Evolutionary conservation across 176 grass and related monocot species (phyloP), one percentile per base, ranked within the genome.

Genomic region (Lolium rigidum): DNA sequence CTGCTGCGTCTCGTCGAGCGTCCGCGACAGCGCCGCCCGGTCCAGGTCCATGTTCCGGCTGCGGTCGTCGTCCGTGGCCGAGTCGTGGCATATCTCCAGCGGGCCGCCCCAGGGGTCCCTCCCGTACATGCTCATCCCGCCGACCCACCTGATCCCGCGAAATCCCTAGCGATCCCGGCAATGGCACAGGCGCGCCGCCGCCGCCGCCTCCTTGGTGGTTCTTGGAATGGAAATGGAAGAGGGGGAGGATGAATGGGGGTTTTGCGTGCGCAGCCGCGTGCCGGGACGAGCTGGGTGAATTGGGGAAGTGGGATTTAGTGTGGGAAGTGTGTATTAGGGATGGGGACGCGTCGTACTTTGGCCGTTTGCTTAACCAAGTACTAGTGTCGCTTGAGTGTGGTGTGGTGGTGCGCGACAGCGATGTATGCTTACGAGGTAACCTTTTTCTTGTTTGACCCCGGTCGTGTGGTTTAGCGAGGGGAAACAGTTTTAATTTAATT

Each of bases 1-100:
- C 85, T 98, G 95, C 87, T 98, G 95, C 77, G 95, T 98, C 89
- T 98, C 93, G 70, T 98, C 93, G 10, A 98, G 87, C 85, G 89
- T 88, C 85, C 95, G 87, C 61, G 95, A 95, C 58, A 95, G 57
- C 77, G 95, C 93, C 55, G 76, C 95, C 44, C 93, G 63, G 89
- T 98, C 95, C 58, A 93, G 66, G 61, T 98, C 95, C n/a, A 98
- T 77, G 74, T 93, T 93, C 89, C 95, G 85, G 95, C 95, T 98
- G 46, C 95, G 91, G 85, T 98, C 95, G 83, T 98, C 95, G 85
- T 98, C 95, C 79, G 95, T 98, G 70, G 91, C 91, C 47, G 95
- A 98, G 91, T 95, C 95, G 20, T 82, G 82, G 80, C 84, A 93
- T 58, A 97, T 86, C 93, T 98, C 93, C 89, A 98, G 82, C 56